These are phyloP conservation scores for Sutorius eximius DNA, from an alignment of 1,284 basidiomycete species.

Conservation along the genomic window DNA sequence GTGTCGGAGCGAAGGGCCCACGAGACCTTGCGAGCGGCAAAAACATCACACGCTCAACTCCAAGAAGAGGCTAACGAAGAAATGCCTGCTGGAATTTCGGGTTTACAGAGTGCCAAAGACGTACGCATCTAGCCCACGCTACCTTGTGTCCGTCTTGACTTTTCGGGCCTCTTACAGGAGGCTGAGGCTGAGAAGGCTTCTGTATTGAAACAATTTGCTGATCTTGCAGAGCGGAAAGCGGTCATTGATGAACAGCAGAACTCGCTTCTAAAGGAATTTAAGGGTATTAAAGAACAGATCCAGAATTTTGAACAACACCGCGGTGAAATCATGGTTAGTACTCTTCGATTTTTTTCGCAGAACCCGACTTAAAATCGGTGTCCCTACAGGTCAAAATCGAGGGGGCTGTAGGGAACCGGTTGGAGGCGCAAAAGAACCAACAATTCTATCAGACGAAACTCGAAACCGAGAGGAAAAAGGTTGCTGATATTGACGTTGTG, in stretches of 20 bases:
- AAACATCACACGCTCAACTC: conserved; percentile 39
- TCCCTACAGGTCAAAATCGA: conserved; percentile 43
- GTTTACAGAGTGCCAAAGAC: conserved; percentile 57
- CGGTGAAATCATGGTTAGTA: conserved; percentile 43
- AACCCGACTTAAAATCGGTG: not conserved
- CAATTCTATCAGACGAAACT: conserved; percentile 52
- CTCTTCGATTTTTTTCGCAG: not conserved
- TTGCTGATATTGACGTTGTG: conserved; percentile 44
- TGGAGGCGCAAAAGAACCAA: conserved; percentile 47
- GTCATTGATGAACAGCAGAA: conserved; percentile 45
- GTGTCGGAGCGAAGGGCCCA: conserved; percentile 24
- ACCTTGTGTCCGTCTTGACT: not conserved
- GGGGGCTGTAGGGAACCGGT: conserved; percentile 44
- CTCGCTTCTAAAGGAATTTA: conserved; percentile 42
- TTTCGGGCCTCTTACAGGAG: conserved; percentile 41
- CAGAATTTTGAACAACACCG: conserved; percentile 46
- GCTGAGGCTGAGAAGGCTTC: conserved; percentile 51
- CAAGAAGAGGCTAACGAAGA: conserved; percentile 71
- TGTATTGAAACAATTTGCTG: conserved; percentile 50
- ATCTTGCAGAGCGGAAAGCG: conserved; percentile 42
- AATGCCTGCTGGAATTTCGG: conserved; percentile 69
- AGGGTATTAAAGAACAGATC: conserved; percentile 48
- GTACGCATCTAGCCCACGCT: conserved; percentile 33
- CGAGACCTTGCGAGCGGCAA: conserved; percentile 33
- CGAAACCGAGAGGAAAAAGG: conserved; percentile 41